A percentile compares a stretch with the other conserved stretches of the same genome.
Evolutionary conservation across 331 rosid genomes (phyloP).

Genomic region (Acacia concinna): DNA sequence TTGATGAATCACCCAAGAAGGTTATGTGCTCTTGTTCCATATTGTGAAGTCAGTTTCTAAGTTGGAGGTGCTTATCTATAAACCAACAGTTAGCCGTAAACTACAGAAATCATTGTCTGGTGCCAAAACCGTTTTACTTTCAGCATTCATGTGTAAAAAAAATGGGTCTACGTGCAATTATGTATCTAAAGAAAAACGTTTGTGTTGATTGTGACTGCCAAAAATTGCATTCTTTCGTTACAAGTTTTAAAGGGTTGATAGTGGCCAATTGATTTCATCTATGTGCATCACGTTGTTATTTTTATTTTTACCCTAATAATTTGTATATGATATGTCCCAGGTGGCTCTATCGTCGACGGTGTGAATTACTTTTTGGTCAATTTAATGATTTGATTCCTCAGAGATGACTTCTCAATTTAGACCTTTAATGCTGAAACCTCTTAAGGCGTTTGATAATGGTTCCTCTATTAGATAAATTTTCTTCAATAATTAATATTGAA

Average conservation of each 20-base stretch:
- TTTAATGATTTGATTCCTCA: background rate
- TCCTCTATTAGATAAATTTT: background rate
- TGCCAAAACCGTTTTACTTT: conserved; percentile 41
- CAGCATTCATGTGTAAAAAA: conserved; percentile 62
- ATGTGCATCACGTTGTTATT: conserved; percentile 23
- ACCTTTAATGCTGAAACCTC: background rate
- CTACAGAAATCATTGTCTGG: conserved; percentile 45
- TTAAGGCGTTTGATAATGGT: background rate
- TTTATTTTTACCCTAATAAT: background rate
- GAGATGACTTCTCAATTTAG: background rate
- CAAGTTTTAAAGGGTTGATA: conserved; percentile 41
- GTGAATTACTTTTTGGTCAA: background rate
- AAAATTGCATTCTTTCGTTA: conserved; percentile 47
- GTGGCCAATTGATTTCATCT: conserved; percentile 41
- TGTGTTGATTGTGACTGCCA: conserved; percentile 41
- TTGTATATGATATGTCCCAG: background rate
- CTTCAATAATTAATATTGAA: background rate
- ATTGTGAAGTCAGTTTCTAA: conserved; percentile 54
- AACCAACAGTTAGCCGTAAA: conserved; percentile 37
- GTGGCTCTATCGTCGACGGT: background rate
- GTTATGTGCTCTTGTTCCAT: conserved; percentile 86
- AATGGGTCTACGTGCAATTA: conserved; percentile 46
- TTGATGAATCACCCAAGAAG: conserved; percentile 81
- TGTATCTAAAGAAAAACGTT: conserved; percentile 50
- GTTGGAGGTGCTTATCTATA: conserved; percentile 36